Percentiles rank a stretch among this genome's conserved stretches.
Evolutionary conservation across 2,329 filamentous ascomycete species (phyloP).

Genomic region (Xylaria sp.): DNA sequence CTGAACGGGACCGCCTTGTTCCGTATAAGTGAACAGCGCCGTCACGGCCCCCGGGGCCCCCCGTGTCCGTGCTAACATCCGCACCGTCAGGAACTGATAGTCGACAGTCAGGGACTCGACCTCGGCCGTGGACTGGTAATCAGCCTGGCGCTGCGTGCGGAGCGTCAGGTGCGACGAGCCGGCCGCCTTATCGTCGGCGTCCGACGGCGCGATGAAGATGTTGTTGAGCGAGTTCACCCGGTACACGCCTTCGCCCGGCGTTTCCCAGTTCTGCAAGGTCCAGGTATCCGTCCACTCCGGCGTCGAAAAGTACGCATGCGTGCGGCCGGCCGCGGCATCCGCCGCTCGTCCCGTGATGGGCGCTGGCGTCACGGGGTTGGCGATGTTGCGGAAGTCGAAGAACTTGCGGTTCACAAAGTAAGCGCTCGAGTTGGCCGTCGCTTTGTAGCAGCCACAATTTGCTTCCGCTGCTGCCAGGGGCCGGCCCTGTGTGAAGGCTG

Average conservation of each 20-base stretch:
- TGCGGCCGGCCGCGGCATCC: constrained; percentile 44
- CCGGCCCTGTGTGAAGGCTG: constrained; percentile 22
- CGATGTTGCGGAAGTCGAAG: constrained; percentile 59
- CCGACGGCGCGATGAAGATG: constrained; percentile 57
- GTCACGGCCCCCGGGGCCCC: constrained; percentile 60
- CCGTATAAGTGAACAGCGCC: constrained; percentile 64
- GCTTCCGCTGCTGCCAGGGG: constrained; percentile 12
- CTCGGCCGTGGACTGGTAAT: constrained; percentile 62
- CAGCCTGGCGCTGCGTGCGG: constrained; percentile 56
- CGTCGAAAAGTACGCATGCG: constrained; percentile 49
- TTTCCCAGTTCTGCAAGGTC: constrained; percentile 44
- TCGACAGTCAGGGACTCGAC: constrained; percentile 52
- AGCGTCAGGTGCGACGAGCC: constrained; percentile 57
- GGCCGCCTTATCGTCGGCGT: constrained; percentile 49
- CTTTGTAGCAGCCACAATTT: constrained; percentile 38
- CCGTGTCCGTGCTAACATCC: constrained; percentile 59
- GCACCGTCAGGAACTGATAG: constrained; percentile 54
- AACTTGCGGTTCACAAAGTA: constrained; percentile 60
- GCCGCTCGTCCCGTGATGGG: constrained; percentile 41
- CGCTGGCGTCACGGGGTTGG: constrained; percentile 48
- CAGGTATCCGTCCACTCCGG: constrained; percentile 47
- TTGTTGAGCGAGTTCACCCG: constrained; percentile 55
- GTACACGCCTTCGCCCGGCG: constrained; percentile 44
- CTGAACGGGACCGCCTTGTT: constrained; percentile 53
- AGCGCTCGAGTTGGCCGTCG: constrained; percentile 34